phyloP scores from a whole-genome alignment of 768 basidiomycete species.

The Fomitopsis serialis region DNA sequence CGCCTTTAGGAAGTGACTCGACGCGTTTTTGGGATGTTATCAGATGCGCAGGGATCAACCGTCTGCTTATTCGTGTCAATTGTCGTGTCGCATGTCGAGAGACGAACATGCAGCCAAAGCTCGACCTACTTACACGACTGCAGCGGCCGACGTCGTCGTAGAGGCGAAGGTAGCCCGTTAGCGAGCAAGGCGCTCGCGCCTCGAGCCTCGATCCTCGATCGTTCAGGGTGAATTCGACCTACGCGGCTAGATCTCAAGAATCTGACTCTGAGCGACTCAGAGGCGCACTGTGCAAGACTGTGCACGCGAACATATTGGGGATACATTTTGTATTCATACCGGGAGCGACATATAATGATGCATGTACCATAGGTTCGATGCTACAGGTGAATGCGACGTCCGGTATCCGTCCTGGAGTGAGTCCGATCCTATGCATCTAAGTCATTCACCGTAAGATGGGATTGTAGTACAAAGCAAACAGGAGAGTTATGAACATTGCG shows the following conservation, averaged over 20 bases:
- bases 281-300: too few species aligned
- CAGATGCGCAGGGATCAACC: constrained; percentile 13
- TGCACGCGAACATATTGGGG: too few species aligned
- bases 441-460: not conserved
- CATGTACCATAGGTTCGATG: not conserved
- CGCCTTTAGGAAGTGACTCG: constrained; percentile 20
- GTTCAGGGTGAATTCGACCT: too few species aligned
- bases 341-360: not conserved
- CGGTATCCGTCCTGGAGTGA: not conserved
- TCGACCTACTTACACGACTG: too few species aligned
- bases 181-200: too few species aligned
- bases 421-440: not conserved
- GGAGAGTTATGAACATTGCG: not conserved
- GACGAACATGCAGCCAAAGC: not conserved
- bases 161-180: too few species aligned
- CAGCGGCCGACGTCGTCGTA: too few species aligned
- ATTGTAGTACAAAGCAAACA: not conserved
- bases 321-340: too few species aligned
- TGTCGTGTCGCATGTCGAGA: not conserved
- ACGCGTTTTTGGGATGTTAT: constrained; percentile 18
- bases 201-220: too few species aligned
- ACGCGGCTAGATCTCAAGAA: too few species aligned
- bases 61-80: not conserved
- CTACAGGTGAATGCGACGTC: not conserved
- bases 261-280: too few species aligned